Evolutionary conservation across 306 rosid species (phyloP).

Genomic region (Adenanthera pavonina): DNA sequence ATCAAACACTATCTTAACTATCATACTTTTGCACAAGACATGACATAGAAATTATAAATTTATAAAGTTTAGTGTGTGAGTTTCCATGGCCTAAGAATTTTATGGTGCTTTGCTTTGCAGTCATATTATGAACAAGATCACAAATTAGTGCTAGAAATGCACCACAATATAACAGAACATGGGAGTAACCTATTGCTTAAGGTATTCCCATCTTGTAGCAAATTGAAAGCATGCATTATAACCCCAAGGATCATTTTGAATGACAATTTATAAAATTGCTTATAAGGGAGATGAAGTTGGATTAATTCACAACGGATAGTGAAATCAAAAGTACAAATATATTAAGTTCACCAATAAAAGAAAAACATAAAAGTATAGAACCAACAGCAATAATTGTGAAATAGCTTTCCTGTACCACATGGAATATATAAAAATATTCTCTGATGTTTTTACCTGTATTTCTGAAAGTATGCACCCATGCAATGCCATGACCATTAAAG

Average conservation of each 20-base stretch:
- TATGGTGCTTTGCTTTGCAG: neutral
- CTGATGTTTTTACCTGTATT: conserved; percentile 61
- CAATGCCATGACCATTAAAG: conserved; percentile 85
- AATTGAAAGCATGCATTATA: neutral
- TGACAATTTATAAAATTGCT: neutral
- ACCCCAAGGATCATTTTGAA: neutral
- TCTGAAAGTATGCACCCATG: conserved; percentile 86
- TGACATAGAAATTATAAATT: neutral
- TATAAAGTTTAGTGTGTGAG: neutral
- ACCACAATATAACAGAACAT: neutral
- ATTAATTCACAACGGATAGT: neutral
- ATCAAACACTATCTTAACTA: neutral
- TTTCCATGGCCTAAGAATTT: neutral
- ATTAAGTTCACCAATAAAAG: neutral
- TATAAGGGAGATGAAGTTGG: too few species aligned
- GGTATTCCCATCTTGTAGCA: neutral
- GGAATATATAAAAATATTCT: neutral
- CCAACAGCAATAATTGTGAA: neutral
- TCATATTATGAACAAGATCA: neutral
- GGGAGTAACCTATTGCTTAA: neutral
- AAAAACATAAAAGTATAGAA: neutral
- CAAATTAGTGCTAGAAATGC: neutral
- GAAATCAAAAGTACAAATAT: neutral
- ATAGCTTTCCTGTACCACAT: neutral
- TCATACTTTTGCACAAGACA: neutral